Evolutionary conservation across 345 rosid genomes (phyloP).

Genomic region (Salix arbutifolia): DNA sequence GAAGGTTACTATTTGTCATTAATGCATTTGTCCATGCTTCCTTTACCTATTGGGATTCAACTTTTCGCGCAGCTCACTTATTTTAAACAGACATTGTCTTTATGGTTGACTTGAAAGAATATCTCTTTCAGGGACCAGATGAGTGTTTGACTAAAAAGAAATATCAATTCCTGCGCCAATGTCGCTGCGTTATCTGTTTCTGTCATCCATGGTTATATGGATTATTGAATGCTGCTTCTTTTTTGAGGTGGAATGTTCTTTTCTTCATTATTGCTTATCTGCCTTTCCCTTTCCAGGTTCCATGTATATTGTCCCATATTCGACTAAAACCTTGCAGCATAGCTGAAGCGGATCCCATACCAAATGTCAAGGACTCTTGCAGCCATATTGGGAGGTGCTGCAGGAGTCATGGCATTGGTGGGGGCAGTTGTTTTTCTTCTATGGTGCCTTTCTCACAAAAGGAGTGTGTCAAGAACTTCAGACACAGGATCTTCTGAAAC

Average conservation of each 20-base stretch:
- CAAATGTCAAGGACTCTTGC: constrained; percentile 88
- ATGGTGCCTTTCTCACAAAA: constrained; percentile 56
- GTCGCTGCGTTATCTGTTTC: background rate
- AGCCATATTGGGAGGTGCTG: constrained; percentile 85
- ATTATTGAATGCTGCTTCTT: background rate
- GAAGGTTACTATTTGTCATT: background rate
- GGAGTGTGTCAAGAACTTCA: constrained; percentile 55
- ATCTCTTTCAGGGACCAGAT: background rate
- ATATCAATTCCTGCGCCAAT: background rate
- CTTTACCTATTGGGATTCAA: constrained; percentile 2
- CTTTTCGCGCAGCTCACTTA: constrained; percentile 2
- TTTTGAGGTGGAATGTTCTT: background rate
- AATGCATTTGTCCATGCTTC: background rate
- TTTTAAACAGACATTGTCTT: background rate
- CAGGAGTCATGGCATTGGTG: constrained; percentile 85
- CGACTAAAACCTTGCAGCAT: constrained; percentile 25
- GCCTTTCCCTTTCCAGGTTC: constrained; percentile 45
- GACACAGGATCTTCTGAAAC: constrained; percentile 86
- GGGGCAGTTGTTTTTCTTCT: constrained; percentile 45
- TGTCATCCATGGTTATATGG: background rate
- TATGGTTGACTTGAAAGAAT: background rate
- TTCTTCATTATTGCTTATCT: constrained; percentile 17
- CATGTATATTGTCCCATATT: constrained; percentile 23
- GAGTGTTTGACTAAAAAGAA: background rate
- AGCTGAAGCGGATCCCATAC: constrained; percentile 51